These are phyloP conservation scores for Sclerotinia sclerotiorum DNA, from an alignment of 2,329 filamentous ascomycete species.

Conservation along the genomic window DNA sequence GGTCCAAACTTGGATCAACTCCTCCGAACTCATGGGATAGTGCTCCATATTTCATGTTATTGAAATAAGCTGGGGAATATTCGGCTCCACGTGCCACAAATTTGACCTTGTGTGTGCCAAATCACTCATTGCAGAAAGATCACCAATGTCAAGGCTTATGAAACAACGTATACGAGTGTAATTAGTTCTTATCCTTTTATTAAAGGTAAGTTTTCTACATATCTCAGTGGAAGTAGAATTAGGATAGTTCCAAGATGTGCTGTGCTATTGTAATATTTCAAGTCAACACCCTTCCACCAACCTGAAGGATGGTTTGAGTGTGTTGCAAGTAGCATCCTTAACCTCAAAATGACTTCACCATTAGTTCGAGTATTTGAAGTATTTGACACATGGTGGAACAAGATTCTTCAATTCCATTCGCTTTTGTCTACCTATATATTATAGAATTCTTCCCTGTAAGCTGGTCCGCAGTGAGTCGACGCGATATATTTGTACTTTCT, in stretches of 20 bases:
- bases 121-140: background rate
- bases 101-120: background rate
- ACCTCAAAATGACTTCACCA: background rate
- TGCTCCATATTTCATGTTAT: background rate
- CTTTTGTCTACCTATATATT: background rate
- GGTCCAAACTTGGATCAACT: background rate
- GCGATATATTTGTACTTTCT: background rate
- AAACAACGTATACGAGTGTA: no score
- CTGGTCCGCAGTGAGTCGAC: background rate
- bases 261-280: background rate
- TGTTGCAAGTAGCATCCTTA: background rate
- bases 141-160: no score
- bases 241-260: background rate
- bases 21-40: no score
- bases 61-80: background rate
- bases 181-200: no score
- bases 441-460: background rate
- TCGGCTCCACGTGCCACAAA: background rate
- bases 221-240: no score
- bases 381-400: background rate
- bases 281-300: background rate
- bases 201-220: no score
- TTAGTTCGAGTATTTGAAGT: background rate
- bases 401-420: background rate
- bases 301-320: background rate